Percentiles rank a stretch among this genome's conserved stretches.
phyloP scores from a whole-genome alignment of 2,329 filamentous ascomycete species.

The Lasiodiplodia theobromae region DNA sequence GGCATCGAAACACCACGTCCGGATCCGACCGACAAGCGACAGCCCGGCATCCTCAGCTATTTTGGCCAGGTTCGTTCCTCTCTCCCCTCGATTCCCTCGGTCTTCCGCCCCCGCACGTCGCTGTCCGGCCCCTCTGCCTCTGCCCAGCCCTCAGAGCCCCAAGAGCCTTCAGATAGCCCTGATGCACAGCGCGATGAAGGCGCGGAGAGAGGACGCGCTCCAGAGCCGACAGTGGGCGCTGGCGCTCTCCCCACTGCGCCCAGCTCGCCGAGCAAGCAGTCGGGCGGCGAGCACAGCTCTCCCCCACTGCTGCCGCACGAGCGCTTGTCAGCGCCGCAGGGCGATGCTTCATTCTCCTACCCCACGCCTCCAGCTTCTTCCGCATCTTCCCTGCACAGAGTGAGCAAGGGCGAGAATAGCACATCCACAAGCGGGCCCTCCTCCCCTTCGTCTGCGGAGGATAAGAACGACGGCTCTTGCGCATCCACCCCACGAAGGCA shows the following conservation, averaged over 20 bases:
- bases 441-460: slow-evolving; percentile 35
- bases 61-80: slow-evolving; percentile 97
- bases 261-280: slow-evolving; percentile 38
- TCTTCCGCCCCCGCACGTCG: slow-evolving; percentile 59
- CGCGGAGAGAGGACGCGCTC: background rate
- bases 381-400: slow-evolving; percentile 46
- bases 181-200: slow-evolving; percentile 30
- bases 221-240: slow-evolving; percentile 27
- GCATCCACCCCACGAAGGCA: slow-evolving; percentile 39
- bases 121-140: slow-evolving; percentile 48
- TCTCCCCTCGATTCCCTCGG: slow-evolving; percentile 49
- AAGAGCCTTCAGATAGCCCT: slow-evolving; percentile 30
- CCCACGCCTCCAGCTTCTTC: slow-evolving; percentile 53
- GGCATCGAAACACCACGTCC: slow-evolving; percentile 93
- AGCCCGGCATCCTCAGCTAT: slow-evolving; percentile 91
- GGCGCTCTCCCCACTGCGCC: slow-evolving; percentile 43
- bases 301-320: slow-evolving; percentile 48
- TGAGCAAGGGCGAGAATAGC: slow-evolving; percentile 35
- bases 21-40: slow-evolving; percentile 90
- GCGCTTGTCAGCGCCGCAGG: slow-evolving; percentile 34
- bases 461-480: slow-evolving; percentile 36
- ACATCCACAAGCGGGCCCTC: slow-evolving; percentile 31
- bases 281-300: slow-evolving; percentile 34
- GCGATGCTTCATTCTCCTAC: slow-evolving; percentile 38
- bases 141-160: slow-evolving; percentile 43